Base-by-base conservation (phyloP, 768 basidiomycete species). In the Suillus sp. region DNA sequence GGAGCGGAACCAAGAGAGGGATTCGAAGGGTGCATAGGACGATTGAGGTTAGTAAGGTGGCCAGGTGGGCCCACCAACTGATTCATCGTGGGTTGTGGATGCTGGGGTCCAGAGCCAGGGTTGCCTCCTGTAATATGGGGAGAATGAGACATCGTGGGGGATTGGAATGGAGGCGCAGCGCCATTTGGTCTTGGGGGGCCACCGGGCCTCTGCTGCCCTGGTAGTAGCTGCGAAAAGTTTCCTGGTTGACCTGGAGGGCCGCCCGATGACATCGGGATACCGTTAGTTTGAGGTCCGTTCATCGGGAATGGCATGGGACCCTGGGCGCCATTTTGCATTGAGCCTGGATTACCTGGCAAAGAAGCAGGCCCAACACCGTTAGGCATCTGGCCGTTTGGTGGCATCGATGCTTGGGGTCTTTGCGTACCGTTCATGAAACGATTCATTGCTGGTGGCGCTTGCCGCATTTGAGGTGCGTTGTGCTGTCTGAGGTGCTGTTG, bases 91-190 rank as follows among this genome's bases (percentile, higher is more conserved):
- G 75, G 73, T 57, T 70, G 77, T 45, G 70, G 77, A 53, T 78
- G 73, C 66, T 73, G 69, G 8, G 67, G 72, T 56, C 67, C 75
- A 32, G 75, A 75, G 27, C 69, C 71, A 4, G 71, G 16, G 32
- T 76, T 79, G 9, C 69, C 70, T 34, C 75, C 74, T 9, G 70
- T 71, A 53, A 82, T 81, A 65, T 86, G 86, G 0, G 86, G 83
- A 4, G 87, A 87, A 58, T 84, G 82, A 2, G 86, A 79, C 74
- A 90, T 86, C 2, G 83, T 87, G 4, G 89, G 89, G 25, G 87
- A 89, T 47, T 82, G 86, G 72, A 86, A 90, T 10, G 84, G 83
- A 62, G 75, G 68, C 16, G 76, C 65, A 3, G 65, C 72, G 16
- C 82, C 85, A 61, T 83, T 83, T 22, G 81, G 77, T 3, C 69